Conservation (phyloP, 352 stramenopile genomes). For the Globisporangium viniferum region DNA sequence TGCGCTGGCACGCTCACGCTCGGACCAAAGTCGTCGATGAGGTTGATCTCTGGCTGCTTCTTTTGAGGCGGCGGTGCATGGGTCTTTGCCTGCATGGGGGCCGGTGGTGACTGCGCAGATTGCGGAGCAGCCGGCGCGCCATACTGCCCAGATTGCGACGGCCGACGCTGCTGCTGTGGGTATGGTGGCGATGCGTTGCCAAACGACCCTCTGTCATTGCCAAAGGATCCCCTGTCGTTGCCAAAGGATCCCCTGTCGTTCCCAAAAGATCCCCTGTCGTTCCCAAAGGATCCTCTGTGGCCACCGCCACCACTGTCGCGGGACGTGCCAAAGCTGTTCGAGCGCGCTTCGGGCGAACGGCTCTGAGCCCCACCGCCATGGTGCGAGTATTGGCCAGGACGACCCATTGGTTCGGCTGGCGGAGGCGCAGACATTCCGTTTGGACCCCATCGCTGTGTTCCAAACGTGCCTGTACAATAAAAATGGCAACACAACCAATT, state of each 20-base stretch:
- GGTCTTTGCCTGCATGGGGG: not conserved
- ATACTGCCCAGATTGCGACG: conserved; percentile 3
- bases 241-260: conserved; percentile 19
- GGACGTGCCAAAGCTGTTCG: conserved; percentile 14
- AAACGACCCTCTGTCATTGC: conserved; percentile 23
- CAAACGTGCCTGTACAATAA: conserved; percentile 41
- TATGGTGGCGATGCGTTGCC: conserved; percentile 17
- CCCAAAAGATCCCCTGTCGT: conserved; percentile 23
- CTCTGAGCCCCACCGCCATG: not conserved
- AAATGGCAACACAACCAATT: not conserved
- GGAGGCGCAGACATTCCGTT: conserved; percentile 35
- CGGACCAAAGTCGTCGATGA: conserved; percentile 71
- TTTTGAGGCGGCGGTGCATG: conserved; percentile 11
- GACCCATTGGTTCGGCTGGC: conserved; percentile 17
- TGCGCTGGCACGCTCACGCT: conserved; percentile 62
- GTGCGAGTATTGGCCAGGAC: conserved; percentile 8
- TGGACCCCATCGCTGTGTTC: conserved; percentile 66
- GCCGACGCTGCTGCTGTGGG: conserved; percentile 15
- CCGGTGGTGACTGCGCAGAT: not conserved
- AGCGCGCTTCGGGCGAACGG: conserved; percentile 11
- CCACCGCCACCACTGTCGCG: conserved; percentile 11
- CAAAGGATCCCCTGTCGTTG: conserved; percentile 19
- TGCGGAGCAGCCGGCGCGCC: not conserved
- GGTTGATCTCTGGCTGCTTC: conserved; percentile 68
- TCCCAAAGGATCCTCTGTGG: not conserved